phyloP scores from a whole-genome alignment of 306 rosid genomes.

The Lathyrus aphaca region DNA sequence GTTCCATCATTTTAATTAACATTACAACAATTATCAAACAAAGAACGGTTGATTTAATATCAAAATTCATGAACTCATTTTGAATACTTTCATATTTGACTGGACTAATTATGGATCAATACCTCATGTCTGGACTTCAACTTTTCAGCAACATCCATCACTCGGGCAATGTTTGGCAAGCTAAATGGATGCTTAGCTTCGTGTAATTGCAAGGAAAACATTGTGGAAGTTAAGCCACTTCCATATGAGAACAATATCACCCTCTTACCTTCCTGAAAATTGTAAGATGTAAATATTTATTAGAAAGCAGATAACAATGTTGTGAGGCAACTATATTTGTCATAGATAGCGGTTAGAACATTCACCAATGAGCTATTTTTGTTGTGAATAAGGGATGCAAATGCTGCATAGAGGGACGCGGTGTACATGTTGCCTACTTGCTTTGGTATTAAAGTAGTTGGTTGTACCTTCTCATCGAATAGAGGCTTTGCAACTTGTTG shows the following conservation, averaged over 20 bases:
- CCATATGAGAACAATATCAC: conserved; percentile 91
- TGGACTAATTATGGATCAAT: conserved; percentile 34
- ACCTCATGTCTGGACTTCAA: conserved; percentile 96
- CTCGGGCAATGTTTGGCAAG: conserved; percentile 76
- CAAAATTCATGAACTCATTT: not conserved
- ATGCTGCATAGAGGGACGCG: conserved; percentile 98
- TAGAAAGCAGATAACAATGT: conserved; percentile 30
- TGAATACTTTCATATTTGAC: conserved; percentile 20
- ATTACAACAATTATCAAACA: conserved; percentile 1
- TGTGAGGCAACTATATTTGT: conserved; percentile 14
- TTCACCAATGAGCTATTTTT: conserved; percentile 74
- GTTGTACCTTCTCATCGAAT: conserved; percentile 85
- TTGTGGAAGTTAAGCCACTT: conserved; percentile 87
- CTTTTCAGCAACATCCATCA: conserved; percentile 77
- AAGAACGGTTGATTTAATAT: not conserved
- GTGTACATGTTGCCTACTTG: conserved; percentile 99
- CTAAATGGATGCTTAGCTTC: conserved; percentile 74
- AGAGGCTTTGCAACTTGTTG: conserved; percentile 92
- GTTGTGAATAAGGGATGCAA: conserved; percentile 86
- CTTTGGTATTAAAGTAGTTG: conserved; percentile 89
- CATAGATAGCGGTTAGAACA: conserved; percentile 29
- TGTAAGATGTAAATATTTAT: conserved; percentile 33
- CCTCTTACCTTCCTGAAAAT: conserved; percentile 72
- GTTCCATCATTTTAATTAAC: conserved; percentile 17
- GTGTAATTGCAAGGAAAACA: conserved; percentile 75